These are phyloP conservation scores for Sutorius eximius DNA, from an alignment of 1,284 basidiomycete species.

Conservation along the genomic window DNA sequence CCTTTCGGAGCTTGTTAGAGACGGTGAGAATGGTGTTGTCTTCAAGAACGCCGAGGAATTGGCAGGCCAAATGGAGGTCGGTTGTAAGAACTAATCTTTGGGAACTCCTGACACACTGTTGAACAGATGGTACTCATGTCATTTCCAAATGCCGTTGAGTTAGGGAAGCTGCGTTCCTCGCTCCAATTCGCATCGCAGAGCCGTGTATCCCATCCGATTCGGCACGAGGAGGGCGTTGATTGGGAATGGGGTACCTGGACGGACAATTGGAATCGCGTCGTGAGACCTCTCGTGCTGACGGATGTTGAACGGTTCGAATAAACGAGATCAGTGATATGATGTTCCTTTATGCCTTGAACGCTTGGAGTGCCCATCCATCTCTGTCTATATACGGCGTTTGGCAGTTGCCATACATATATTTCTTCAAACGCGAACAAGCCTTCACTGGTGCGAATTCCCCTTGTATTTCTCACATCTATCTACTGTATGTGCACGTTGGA, in stretches of 20 bases:
- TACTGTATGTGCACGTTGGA: no score
- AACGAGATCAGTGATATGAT: background rate
- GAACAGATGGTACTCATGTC: conserved; percentile 55
- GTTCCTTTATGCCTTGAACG: background rate
- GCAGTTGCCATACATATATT: no score
- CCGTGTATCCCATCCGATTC: conserved; percentile 4
- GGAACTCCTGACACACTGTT: background rate
- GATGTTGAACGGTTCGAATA: conserved; percentile 41
- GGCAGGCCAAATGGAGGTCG: conserved; percentile 71
- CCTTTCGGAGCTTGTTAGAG: conserved; percentile 83
- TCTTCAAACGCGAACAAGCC: no score
- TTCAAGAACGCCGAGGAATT: conserved; percentile 75
- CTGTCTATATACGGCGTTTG: conserved; percentile 5
- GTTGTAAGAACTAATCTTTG: background rate
- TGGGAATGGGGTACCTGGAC: conserved; percentile 79
- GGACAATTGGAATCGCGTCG: conserved; percentile 76
- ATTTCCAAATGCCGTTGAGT: conserved; percentile 56
- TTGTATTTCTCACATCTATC: no score
- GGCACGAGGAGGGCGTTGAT: conserved; percentile 29
- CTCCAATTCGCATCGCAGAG: conserved; percentile 20
- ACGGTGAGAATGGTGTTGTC: conserved; percentile 79
- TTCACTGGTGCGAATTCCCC: background rate
- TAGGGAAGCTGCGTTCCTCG: conserved; percentile 50
- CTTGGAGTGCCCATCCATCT: background rate
- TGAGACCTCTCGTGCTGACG: conserved; percentile 61